phyloP scores from a whole-genome alignment of 73 alveolate species.

The Paramecium sonneborni region DNA sequence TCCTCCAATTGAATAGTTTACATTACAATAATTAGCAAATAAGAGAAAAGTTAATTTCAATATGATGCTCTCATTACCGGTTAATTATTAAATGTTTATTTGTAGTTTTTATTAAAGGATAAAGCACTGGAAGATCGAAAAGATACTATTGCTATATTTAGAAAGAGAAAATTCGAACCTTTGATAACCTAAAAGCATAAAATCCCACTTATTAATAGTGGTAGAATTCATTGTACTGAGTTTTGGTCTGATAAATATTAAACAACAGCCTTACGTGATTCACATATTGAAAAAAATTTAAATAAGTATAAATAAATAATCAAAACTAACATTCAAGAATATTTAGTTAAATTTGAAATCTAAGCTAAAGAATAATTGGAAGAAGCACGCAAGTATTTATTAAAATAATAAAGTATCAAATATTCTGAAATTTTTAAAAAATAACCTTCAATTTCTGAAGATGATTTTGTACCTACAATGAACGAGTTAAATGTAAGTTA shows the following conservation, averaged over 20 bases:
- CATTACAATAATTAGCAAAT: conserved; percentile 5
- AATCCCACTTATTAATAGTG: background rate
- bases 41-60: background rate
- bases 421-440: background rate
- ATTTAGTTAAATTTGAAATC: background rate
- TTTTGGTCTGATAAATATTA: conserved; percentile 26
- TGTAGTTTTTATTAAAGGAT: conserved; percentile 13
- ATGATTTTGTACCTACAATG: background rate
- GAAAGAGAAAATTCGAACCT: background rate
- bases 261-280: background rate
- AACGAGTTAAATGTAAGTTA: background rate
- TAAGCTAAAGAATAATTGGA: background rate
- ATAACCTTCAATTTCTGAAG: background rate
- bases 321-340: background rate
- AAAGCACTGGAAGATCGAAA: background rate
- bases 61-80: background rate
- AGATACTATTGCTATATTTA: conserved; percentile 22
- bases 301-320: background rate
- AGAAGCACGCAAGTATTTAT: background rate
- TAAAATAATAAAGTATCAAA: background rate
- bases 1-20: background rate
- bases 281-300: background rate
- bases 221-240: background rate
- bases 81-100: background rate
- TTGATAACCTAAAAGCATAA: background rate